phyloP scores from a whole-genome alignment of 2,329 filamentous ascomycete species.

The Colletotrichum shisoi region DNA sequence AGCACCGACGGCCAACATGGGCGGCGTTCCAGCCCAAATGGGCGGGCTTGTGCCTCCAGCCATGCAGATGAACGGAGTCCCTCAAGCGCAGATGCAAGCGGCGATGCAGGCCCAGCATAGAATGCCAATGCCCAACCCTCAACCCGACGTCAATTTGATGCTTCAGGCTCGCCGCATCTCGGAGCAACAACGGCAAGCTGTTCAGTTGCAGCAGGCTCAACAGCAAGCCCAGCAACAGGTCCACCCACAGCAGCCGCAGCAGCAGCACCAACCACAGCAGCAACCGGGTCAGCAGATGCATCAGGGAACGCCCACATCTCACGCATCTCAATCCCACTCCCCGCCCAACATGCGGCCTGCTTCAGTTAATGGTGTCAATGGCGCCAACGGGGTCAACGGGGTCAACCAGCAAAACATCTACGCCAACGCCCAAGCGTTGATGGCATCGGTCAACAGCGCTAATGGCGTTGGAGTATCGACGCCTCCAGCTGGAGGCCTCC shows the following conservation, averaged over 20 bases:
- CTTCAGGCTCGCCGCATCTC: slow-evolving; percentile 72
- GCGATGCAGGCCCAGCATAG: slow-evolving; percentile 65
- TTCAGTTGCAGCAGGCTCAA: slow-evolving; percentile 58
- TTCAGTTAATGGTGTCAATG: slow-evolving; percentile 41
- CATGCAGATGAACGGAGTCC: slow-evolving; percentile 69
- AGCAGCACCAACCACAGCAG: slow-evolving; percentile 57
- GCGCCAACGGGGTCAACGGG: slow-evolving; percentile 55
- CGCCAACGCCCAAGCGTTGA: slow-evolving; percentile 61
- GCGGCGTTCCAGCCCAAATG: slow-evolving; percentile 58
- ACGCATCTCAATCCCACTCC: slow-evolving; percentile 49
- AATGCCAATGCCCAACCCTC: slow-evolving; percentile 61
- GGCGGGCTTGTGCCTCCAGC: slow-evolving; percentile 59
- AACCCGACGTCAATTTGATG: slow-evolving; percentile 63
- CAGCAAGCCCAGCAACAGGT: slow-evolving; percentile 41
- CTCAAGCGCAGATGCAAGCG: slow-evolving; percentile 74
- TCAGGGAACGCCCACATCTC: slow-evolving; percentile 45
- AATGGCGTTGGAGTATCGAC: slow-evolving; percentile 56
- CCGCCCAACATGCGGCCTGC: slow-evolving; percentile 54
- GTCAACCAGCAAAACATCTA: slow-evolving; percentile 63
- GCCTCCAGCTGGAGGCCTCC: slow-evolving; percentile 56
- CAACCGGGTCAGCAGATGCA: slow-evolving; percentile 51
- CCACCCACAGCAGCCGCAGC: slow-evolving; percentile 61
- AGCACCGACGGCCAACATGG: slow-evolving; percentile 60
- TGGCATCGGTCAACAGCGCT: slow-evolving; percentile 58
- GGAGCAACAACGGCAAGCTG: slow-evolving; percentile 66